These are phyloP conservation scores for Nadsonia starkeyi-henricii DNA, from an alignment of 1,139 yeast genomes.

Conservation along the genomic window DNA sequence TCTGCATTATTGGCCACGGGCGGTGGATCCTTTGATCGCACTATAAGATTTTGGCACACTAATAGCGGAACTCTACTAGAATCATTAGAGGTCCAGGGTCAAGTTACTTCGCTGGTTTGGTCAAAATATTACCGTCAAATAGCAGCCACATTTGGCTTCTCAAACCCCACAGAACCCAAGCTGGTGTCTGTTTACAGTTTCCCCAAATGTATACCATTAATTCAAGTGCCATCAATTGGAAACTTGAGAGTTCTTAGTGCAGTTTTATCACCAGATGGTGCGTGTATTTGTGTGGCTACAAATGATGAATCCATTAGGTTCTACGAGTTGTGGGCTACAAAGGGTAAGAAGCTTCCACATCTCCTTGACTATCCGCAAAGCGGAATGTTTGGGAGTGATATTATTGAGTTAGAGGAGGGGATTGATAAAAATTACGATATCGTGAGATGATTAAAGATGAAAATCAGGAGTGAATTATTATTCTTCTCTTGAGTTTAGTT, in stretches of 20 bases:
- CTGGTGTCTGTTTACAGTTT: conserved; percentile 47
- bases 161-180: conserved; percentile 35
- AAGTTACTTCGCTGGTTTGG: conserved; percentile 73
- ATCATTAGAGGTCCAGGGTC: conserved; percentile 46
- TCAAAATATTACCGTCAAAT: conserved; percentile 47
- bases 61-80: conserved; percentile 54
- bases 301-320: conserved; percentile 67
- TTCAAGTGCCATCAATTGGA: conserved; percentile 38
- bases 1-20: conserved; percentile 57
- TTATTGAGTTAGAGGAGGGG: conserved; percentile 43
- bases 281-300: conserved; percentile 54
- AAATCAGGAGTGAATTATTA: neutral
- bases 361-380: conserved; percentile 10
- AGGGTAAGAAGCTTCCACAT: conserved; percentile 7
- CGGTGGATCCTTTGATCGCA: conserved; percentile 86
- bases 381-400: conserved; percentile 36
- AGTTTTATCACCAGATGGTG: conserved; percentile 47
- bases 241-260: conserved; percentile 53
- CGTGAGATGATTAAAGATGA: conserved; percentile 10
- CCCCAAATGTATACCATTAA: conserved; percentile 41
- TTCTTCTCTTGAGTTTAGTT: neutral
- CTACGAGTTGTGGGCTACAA: conserved; percentile 48
- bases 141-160: conserved; percentile 71
- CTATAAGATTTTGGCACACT: conserved; percentile 74
- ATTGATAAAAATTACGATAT: conserved; percentile 16